Percentiles rank a stretch among this genome's conserved stretches.
Evolutionary conservation across 345 rosid species (phyloP).

Genomic region (Raphanus raphanistrum): DNA sequence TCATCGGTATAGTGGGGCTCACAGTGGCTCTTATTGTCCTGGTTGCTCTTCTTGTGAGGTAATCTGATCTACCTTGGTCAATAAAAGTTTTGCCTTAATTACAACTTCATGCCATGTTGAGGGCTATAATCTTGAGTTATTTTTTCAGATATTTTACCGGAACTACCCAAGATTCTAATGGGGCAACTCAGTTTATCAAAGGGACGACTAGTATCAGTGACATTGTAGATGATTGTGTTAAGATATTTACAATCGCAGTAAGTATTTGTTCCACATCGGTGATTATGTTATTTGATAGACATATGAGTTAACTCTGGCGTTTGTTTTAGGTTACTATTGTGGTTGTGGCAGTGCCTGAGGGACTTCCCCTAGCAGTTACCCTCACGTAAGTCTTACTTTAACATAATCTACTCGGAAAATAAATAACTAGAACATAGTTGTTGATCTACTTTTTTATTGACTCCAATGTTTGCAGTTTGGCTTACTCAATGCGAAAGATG

Average conservation of each 20-base stretch:
- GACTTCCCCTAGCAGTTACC: constrained; percentile 99
- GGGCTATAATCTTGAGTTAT: constrained; percentile 19
- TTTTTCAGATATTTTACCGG: constrained; percentile 82
- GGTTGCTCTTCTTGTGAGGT: constrained; percentile 80
- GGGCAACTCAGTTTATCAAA: constrained; percentile 59
- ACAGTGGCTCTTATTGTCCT: constrained; percentile 81
- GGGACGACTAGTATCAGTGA: constrained; percentile 61
- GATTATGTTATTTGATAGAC: constrained; percentile 8
- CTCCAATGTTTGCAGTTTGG: background rate
- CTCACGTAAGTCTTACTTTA: constrained; percentile 69
- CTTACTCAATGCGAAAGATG: background rate
- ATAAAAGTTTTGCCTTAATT: constrained; percentile 7
- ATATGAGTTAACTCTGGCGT: constrained; percentile 33
- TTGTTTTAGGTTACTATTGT: constrained; percentile 84
- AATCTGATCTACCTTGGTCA: constrained; percentile 14
- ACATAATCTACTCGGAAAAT: background rate
- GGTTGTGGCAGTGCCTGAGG: constrained; percentile 99
- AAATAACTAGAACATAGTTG: background rate
- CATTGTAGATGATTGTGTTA: constrained; percentile 68
- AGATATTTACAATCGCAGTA: constrained; percentile 91
- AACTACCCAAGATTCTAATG: constrained; percentile 53
- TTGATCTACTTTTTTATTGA: background rate
- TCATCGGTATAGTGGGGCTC: constrained; percentile 92
- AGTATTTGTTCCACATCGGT: constrained; percentile 41
- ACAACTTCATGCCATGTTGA: constrained; percentile 16